Evolutionary conservation across 805 yeast genomes (phyloP).

Genomic region (Yamadazyma tumulicola): DNA sequence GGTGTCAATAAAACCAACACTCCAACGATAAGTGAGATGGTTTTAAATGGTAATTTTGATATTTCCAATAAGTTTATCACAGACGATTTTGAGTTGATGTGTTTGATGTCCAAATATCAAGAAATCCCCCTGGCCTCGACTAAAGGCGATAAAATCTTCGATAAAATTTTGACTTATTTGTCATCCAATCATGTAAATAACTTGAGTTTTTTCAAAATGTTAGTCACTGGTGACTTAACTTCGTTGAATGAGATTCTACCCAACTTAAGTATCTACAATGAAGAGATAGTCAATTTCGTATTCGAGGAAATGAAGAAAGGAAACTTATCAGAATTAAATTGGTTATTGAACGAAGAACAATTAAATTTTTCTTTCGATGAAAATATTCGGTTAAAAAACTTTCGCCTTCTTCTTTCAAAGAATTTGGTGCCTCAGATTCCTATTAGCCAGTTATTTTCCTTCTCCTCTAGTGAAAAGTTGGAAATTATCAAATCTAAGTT

Average conservation of each 20-base stretch:
- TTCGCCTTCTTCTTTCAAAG: slow-evolving; percentile 3
- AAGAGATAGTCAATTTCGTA: slow-evolving; percentile 5
- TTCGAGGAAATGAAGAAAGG: slow-evolving; percentile 6
- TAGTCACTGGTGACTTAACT: neutral
- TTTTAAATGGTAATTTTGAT: slow-evolving; percentile 20
- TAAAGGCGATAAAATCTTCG: slow-evolving; percentile 2
- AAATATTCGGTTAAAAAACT: slow-evolving; percentile 7
- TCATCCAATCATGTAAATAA: slow-evolving; percentile 4
- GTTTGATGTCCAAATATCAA: slow-evolving; percentile 5
- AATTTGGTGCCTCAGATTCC: slow-evolving; percentile 1
- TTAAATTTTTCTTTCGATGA: slow-evolving; percentile 9
- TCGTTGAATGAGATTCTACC: slow-evolving; percentile 5
- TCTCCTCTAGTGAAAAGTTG: slow-evolving; percentile 1
- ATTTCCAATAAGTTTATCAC: slow-evolving; percentile 9
- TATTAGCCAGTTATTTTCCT: slow-evolving; percentile 8
- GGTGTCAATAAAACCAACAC: too few relatives aligned
- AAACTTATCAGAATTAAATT: slow-evolving; percentile 5
- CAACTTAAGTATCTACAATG: slow-evolving; percentile 2
- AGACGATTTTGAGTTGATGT: slow-evolving; percentile 13
- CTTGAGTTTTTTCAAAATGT: slow-evolving; percentile 6
- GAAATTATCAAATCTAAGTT: slow-evolving; percentile 6
- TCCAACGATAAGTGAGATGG: slow-evolving; percentile 20
- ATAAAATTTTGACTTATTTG: slow-evolving; percentile 8
- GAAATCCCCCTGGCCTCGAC: neutral
- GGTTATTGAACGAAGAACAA: slow-evolving; percentile 10